Evolutionary conservation across 345 rosid species (phyloP).

Genomic region (Salix purpurea): DNA sequence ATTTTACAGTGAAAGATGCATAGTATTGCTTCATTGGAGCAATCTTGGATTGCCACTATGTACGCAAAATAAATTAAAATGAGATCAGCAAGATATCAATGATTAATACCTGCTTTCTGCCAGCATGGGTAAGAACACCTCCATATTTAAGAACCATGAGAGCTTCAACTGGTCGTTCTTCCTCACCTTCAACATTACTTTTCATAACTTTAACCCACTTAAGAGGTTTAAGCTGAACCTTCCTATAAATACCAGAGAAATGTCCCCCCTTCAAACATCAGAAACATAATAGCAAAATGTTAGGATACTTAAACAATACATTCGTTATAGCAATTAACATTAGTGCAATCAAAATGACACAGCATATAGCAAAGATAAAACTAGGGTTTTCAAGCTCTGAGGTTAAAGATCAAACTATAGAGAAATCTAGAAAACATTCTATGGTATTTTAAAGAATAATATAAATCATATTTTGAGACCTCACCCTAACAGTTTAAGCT

Average conservation of each 20-base stretch:
- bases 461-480: no score
- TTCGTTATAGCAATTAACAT: neutral
- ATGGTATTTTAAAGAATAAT: no score
- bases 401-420: no score
- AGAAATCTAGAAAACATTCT: no score
- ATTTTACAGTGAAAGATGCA: neutral
- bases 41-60: neutral
- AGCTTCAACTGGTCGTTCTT: conserved; percentile 95
- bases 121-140: conserved; percentile 99
- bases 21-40: neutral
- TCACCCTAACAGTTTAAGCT: no score
- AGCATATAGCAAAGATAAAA: no score
- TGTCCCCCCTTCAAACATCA: conserved; percentile 63
- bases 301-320: neutral
- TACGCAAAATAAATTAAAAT: neutral
- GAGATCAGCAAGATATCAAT: neutral
- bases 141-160: conserved; percentile 98
- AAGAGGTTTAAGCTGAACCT: conserved; percentile 93
- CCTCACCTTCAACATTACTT: conserved; percentile 84
- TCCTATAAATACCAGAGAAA: conserved; percentile 97
- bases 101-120: conserved; percentile 82
- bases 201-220: conserved; percentile 82
- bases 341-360: neutral
- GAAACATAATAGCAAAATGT: neutral
- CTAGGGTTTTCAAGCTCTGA: no score